These are phyloP conservation scores for Mortierella sp. DNA, from an alignment of 371 early-diverging fungal species.

Conservation along the genomic window DNA sequence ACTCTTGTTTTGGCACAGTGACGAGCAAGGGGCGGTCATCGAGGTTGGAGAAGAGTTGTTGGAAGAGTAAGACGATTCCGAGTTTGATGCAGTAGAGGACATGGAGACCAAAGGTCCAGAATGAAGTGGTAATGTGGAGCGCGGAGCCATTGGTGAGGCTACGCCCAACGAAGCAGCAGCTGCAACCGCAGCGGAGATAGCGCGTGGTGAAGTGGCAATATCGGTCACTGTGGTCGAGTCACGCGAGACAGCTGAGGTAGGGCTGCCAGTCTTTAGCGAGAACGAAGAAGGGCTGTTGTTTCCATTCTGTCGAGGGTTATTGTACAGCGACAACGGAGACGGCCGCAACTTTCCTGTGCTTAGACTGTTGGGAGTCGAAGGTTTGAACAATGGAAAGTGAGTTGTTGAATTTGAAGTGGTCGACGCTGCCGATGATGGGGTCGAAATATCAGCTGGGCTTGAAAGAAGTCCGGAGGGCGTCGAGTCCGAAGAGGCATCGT, in stretches of 20 bases:
- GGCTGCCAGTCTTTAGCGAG: constrained; percentile 19
- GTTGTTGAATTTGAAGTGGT: constrained; percentile 19
- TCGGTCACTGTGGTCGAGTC: constrained; percentile 27
- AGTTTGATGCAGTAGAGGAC: constrained; percentile 32
- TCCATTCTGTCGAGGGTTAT: constrained; percentile 9
- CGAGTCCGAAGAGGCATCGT: constrained; percentile 17
- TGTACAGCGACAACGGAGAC: constrained; percentile 37
- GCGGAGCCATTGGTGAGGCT: constrained; percentile 12
- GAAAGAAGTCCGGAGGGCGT: constrained; percentile 37
- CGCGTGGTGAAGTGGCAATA: constrained; percentile 32
- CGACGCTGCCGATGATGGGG: constrained; percentile 20
- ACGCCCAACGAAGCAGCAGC: constrained; percentile 18
- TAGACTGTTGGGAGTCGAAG: constrained; percentile 28
- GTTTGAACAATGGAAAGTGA: constrained; percentile 47
- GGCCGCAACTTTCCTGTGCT: constrained; percentile 32
- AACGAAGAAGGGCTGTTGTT: constrained; percentile 26
- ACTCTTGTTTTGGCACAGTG: constrained; percentile 24
- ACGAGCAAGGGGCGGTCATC: constrained; percentile 28
- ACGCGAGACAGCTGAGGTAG: constrained; percentile 28
- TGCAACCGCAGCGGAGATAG: constrained; percentile 10
- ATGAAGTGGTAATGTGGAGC: constrained; percentile 4
- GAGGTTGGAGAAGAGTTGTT: constrained; percentile 29
- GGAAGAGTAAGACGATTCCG: constrained; percentile 29
- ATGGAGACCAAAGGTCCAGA: constrained; percentile 17
- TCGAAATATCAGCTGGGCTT: constrained; percentile 32